Base-by-base conservation (phyloP, 495 filamentous ascomycete species). In the Chlorociboria aeruginascens region DNA sequence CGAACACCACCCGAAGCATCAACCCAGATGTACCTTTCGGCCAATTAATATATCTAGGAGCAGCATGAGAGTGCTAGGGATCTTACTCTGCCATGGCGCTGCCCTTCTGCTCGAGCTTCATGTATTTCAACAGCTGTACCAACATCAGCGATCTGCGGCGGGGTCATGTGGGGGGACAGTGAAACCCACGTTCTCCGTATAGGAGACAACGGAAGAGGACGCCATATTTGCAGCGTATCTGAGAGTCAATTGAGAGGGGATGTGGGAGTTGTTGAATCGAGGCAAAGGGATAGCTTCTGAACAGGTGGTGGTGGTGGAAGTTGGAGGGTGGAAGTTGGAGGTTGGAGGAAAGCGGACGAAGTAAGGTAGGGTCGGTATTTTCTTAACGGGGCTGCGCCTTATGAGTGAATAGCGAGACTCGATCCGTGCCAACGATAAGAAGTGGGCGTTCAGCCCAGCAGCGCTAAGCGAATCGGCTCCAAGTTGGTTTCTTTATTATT, bases 71-170 rank as follows among this genome's bases (percentile, higher is more conserved):
- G 29, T 14, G 34, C 35, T 32, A 16, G 16, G 12, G 10, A 11
- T 7, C 55, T 54, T 96, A 98, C 71, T 98, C 92, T 51, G 88
- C 88, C 62, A 90, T 85, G 56, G 88, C 68, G 32, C 62, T 69
- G 62, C 88, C 89, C 60, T 83, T 85, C 74, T 97, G 92, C 63
- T 87, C 81, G 54, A 98, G 85, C 57, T 73, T 69, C 68, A 90
- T 76, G 78, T 94, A 98, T 67, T 95, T 95, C 63, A 83, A 64
- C 67, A 96, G 81, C 87, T 96, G 66, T 29, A 35, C 6, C 20
- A 32, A 14, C 11, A 39, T 59, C 49, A 59, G 42, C 36, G 32
- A 20, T 16, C 25, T 11, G 43, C 37, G 3, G 45, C 42, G 51
- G 40, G 38, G 40, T 32, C 36, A 38, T 40, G 61, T 58, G 55